phyloP scores from a whole-genome alignment of 768 basidiomycete genomes.

The Trametes elegans region DNA sequence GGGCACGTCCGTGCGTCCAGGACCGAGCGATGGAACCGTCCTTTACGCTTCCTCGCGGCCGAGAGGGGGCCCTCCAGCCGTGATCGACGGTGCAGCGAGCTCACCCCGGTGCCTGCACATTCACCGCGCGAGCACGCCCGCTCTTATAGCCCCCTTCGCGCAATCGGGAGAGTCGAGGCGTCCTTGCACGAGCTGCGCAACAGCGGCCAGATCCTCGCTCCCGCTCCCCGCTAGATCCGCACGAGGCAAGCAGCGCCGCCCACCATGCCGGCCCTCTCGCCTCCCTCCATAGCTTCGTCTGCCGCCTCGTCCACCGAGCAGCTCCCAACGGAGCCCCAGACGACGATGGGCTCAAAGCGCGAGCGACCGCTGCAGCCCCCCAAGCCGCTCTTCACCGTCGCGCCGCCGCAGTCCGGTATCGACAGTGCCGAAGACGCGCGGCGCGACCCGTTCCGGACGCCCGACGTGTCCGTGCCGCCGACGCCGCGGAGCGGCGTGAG shows the following conservation, averaged over 20 bases:
- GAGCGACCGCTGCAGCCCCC: constrained; percentile 19
- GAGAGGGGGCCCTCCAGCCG: neutral
- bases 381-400: constrained; percentile 13
- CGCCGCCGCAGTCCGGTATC: neutral
- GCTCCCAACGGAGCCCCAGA: neutral
- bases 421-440: constrained; percentile 9
- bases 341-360: constrained; percentile 17
- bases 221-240: constrained; percentile 2
- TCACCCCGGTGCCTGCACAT: constrained; percentile 7
- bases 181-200: constrained; percentile 3
- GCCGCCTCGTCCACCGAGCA: constrained; percentile 17
- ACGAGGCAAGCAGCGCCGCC: neutral
- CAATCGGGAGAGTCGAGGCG: neutral
- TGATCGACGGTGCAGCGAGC: constrained; percentile 5
- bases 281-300: constrained; percentile 15
- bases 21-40: constrained; percentile 6
- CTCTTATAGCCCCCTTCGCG: constrained; percentile 10
- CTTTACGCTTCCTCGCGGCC: neutral
- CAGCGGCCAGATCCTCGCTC: constrained; percentile 2
- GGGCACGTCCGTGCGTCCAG: neutral
- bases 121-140: neutral
- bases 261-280: constrained; percentile 4
- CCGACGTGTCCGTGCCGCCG: constrained; percentile 23
- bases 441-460: constrained; percentile 27
- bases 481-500: constrained; percentile 20